Percentiles rank a stretch among this genome's conserved stretches.
Conservation (phyloP, 805 yeast genomes). For the Metschnikowia dekortorum region DNA sequence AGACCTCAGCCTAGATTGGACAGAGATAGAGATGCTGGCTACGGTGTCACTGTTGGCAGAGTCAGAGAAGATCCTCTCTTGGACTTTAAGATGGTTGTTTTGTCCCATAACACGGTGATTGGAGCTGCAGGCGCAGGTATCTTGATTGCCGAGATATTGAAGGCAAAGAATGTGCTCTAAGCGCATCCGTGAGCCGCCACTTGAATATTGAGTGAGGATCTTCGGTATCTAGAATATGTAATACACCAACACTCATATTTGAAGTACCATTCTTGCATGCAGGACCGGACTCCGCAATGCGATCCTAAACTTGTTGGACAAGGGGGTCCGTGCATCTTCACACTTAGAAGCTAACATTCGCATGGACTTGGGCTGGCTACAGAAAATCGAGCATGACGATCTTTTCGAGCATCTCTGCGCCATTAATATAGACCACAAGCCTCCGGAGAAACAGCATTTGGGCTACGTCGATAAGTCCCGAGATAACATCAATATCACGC, state of each 20-base stretch:
- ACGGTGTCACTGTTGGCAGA: conserved; percentile 92
- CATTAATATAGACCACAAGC: conserved; percentile 25
- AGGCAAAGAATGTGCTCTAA: conserved; percentile 70
- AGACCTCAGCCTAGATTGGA: conserved; percentile 98
- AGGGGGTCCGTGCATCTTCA: background rate
- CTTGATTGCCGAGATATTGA: conserved; percentile 85
- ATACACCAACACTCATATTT: too few species aligned
- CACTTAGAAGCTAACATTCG: background rate
- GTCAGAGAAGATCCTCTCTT: conserved; percentile 89
- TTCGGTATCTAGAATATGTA: background rate
- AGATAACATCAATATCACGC: conserved; percentile 20
- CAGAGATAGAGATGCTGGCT: conserved; percentile 91
- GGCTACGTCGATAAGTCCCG: conserved; percentile 33
- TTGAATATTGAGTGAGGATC: background rate
- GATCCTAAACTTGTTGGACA: background rate
- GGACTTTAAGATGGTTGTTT: conserved; percentile 94
- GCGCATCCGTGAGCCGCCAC: background rate
- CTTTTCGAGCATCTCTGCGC: conserved; percentile 31
- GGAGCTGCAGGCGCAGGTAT: conserved; percentile 99
- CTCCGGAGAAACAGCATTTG: conserved; percentile 24
- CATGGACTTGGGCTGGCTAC: background rate
- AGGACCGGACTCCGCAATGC: background rate
- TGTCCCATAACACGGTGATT: conserved; percentile 93
- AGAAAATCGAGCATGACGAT: conserved; percentile 11
- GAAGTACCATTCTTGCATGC: background rate